Percentiles rank a stretch among this genome's conserved stretches.
Conservation (phyloP, 2,329 filamentous ascomycete genomes). For the Trichoderma sp. region DNA sequence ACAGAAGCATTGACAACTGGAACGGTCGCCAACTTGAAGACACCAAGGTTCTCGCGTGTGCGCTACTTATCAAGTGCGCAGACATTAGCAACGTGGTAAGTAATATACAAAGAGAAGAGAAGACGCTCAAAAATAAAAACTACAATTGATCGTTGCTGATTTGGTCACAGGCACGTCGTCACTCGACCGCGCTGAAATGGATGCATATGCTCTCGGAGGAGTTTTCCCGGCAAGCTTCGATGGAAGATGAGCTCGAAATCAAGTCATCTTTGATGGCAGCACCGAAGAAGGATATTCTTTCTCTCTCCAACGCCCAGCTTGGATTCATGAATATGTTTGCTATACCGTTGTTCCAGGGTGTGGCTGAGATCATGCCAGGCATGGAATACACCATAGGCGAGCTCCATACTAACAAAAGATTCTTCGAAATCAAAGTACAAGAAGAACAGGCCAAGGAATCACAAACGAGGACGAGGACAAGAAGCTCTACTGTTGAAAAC, state of each 20-base stretch:
- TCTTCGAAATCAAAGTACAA: constrained; percentile 70
- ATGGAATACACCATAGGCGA: constrained; percentile 85
- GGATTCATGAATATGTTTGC: constrained; percentile 98
- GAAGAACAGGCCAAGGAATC: constrained; percentile 58
- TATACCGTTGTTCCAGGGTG: constrained; percentile 83
- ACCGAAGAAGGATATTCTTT: constrained; percentile 79
- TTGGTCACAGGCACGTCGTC: constrained; percentile 71
- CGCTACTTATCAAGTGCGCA: constrained; percentile 93
- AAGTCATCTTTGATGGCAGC: constrained; percentile 83
- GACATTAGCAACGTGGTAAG: constrained; percentile 97
- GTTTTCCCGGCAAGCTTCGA: constrained; percentile 87
- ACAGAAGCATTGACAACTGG: constrained; percentile 71
- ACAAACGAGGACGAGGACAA: constrained; percentile 45
- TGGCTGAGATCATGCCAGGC: constrained; percentile 80
- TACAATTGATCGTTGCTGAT: background rate
- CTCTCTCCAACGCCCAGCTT: constrained; percentile 84
- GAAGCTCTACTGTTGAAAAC: constrained; percentile 43
- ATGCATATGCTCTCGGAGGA: constrained; percentile 93
- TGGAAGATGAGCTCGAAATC: constrained; percentile 87
- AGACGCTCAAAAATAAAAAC: background rate
- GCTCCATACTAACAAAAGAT: constrained; percentile 71
- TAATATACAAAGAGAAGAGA: constrained; percentile 34
- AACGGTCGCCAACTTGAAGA: constrained; percentile 74
- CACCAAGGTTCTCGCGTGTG: constrained; percentile 79
- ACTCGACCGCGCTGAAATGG: constrained; percentile 82